phyloP scores from a whole-genome alignment of 768 basidiomycete genomes.

The Russula brevipes region DNA sequence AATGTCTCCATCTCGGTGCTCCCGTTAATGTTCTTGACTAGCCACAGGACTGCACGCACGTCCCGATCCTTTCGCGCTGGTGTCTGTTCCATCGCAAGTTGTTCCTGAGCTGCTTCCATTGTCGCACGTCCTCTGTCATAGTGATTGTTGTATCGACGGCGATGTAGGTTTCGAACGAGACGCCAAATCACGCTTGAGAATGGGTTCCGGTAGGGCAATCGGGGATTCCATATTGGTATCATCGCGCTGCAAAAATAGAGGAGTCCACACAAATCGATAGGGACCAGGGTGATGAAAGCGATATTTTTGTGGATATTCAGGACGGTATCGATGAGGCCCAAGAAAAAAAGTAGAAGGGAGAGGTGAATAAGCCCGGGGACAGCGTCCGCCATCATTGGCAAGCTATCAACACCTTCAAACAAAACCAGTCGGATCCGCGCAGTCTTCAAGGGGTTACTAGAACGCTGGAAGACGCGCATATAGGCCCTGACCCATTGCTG shows the following conservation, averaged over 20 bases:
- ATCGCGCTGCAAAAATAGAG: conserved; percentile 20
- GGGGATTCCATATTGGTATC: conserved; percentile 3
- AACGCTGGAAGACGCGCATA: conserved; percentile 28
- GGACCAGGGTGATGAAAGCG: not conserved
- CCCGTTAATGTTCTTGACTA: not conserved
- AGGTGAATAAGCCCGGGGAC: conserved; percentile 47
- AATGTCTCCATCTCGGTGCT: conserved; percentile 21
- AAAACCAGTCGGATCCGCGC: conserved; percentile 40
- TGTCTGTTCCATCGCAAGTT: conserved; percentile 19
- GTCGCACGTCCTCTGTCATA: not conserved
- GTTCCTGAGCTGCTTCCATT: conserved; percentile 19
- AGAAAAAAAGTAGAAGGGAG: conserved; percentile 46
- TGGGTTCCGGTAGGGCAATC: conserved; percentile 17
- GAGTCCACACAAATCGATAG: conserved; percentile 5
- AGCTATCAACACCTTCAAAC: conserved; percentile 37
- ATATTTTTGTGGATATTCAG: conserved; percentile 27
- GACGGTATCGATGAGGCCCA: conserved; percentile 44
- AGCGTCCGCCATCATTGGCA: conserved; percentile 39
- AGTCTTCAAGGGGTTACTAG: conserved; percentile 31
- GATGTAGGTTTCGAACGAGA: not conserved
- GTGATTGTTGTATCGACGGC: not conserved
- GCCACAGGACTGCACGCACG: conserved; percentile 17
- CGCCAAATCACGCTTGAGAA: conserved; percentile 16
- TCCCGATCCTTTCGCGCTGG: conserved; percentile 11
- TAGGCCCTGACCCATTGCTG: conserved; percentile 47